Evolutionary conservation across 257 asterid genomes (phyloP).

Genomic region (Solanum sitiens): DNA sequence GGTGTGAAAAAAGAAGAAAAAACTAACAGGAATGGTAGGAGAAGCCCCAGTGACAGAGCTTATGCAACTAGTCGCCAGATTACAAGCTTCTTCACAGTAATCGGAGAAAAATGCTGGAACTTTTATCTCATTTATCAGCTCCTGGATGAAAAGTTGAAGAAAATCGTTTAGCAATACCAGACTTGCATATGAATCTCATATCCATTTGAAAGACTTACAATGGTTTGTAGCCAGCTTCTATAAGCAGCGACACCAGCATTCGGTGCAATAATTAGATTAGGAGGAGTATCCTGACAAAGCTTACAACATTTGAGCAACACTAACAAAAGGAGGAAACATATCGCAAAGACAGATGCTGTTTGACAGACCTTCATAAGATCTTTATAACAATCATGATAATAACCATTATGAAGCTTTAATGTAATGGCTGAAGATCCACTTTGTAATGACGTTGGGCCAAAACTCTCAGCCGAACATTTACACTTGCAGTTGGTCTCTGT

Average conservation of each 20-base stretch:
- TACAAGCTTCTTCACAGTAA: conserved; percentile 89
- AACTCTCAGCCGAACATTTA: conserved; percentile 21
- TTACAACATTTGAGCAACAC: not conserved
- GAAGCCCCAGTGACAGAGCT: conserved; percentile 34
- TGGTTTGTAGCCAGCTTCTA: conserved; percentile 80
- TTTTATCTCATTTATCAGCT: conserved; percentile 47
- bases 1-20: not conserved
- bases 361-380: conserved; percentile 48
- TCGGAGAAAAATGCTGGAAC: conserved; percentile 79
- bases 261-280: conserved; percentile 64
- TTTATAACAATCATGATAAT: conserved; percentile 58
- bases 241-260: conserved; percentile 97
- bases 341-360: not conserved
- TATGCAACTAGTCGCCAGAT: conserved; percentile 59
- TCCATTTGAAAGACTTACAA: conserved; percentile 38
- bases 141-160: conserved; percentile 20
- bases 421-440: conserved; percentile 23
- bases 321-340: not conserved
- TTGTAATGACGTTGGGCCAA: not conserved
- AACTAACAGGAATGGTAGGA: conserved; percentile 43
- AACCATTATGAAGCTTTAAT: conserved; percentile 63
- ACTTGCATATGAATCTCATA: not conserved
- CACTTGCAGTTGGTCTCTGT: conserved; percentile 46
- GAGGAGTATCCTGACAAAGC: conserved; percentile 40
- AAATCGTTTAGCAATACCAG: not conserved